Conservation (phyloP, 371 early-diverging fungal species). For the Mortierella sp. region DNA sequence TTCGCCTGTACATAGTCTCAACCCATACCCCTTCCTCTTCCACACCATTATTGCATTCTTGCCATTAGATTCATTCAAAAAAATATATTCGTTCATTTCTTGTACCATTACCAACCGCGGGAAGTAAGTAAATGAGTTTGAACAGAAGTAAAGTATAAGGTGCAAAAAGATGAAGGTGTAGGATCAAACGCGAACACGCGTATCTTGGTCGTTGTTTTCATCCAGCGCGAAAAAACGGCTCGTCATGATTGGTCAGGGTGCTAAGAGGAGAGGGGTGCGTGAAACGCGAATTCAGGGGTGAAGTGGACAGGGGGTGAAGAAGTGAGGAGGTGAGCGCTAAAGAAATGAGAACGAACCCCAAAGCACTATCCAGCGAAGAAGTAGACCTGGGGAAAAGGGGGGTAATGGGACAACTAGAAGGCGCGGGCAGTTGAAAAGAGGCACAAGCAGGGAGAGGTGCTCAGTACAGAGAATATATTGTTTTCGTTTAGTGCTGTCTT, state of each 20-base stretch:
- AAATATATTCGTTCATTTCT: background rate
- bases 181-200: background rate
- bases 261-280: background rate
- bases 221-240: too few relatives aligned
- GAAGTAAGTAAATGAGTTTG: background rate
- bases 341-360: too few relatives aligned
- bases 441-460: too few relatives aligned
- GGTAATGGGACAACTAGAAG: background rate
- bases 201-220: too few relatives aligned
- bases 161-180: background rate
- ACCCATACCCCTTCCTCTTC: background rate
- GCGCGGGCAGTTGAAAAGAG: background rate
- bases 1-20: constrained; percentile 6
- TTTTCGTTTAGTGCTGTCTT: too few relatives aligned
- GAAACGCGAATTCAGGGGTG: background rate
- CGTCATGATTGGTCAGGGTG: too few relatives aligned
- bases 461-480: too few relatives aligned
- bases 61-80: background rate
- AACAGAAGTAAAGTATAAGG: background rate
- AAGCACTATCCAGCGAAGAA: too few relatives aligned
- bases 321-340: too few relatives aligned
- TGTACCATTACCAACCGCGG: background rate
- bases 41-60: background rate
- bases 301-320: too few relatives aligned
- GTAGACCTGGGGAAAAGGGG: background rate